A percentile compares a stretch with the other conserved stretches of the same genome.
Conservation (phyloP, 2,329 filamentous ascomycete species). For the Penicillium sclerotiorum region DNA sequence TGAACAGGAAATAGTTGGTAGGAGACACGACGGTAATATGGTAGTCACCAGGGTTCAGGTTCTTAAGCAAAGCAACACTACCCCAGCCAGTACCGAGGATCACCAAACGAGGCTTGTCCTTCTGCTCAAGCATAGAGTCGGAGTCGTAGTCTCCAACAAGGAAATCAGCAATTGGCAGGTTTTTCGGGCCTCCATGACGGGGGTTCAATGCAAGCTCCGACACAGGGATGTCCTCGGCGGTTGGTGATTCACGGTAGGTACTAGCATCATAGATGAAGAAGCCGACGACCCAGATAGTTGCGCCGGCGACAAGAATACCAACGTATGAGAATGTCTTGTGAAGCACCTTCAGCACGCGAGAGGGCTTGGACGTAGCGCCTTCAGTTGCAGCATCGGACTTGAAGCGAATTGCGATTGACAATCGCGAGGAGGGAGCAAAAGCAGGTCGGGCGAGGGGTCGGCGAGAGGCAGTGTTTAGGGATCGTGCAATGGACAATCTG, state of each 20-base stretch:
- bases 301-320: constrained; percentile 73
- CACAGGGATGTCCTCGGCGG: constrained; percentile 74
- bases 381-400: constrained; percentile 33
- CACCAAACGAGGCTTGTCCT: constrained; percentile 89
- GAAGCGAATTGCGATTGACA: constrained; percentile 31
- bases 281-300: constrained; percentile 69
- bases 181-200: constrained; percentile 85
- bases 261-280: constrained; percentile 95
- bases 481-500: constrained; percentile 19
- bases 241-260: constrained; percentile 77
- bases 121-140: constrained; percentile 68
- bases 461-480: constrained; percentile 25
- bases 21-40: constrained; percentile 95
- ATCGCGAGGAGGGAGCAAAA: constrained; percentile 21
- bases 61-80: constrained; percentile 87
- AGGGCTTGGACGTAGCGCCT: constrained; percentile 26
- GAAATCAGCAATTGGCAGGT: constrained; percentile 85
- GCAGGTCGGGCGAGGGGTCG: constrained; percentile 13
- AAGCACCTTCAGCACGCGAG: constrained; percentile 53
- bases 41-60: constrained; percentile 86
- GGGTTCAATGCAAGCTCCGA: constrained; percentile 81
- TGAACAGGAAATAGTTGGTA: constrained; percentile 96
- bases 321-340: constrained; percentile 72
- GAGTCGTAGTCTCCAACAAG: constrained; percentile 87
- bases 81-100: constrained; percentile 95